Base-by-base conservation (phyloP, 352 stramenopile genomes). In the Phytophthora megakarya region DNA sequence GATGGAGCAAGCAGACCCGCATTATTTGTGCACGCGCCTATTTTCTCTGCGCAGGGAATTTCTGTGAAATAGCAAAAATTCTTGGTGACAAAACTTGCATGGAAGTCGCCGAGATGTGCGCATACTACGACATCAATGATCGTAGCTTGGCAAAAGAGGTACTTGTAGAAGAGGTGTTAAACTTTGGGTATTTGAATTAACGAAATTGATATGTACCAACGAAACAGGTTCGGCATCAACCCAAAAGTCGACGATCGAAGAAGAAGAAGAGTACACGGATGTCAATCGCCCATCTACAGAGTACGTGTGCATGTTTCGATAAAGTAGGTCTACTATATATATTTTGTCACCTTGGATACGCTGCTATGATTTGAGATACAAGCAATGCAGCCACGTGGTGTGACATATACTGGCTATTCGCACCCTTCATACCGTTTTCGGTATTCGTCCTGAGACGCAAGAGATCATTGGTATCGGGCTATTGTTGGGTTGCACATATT, bases 71-170 rank as follows among this genome's bases (percentile, higher is more conserved):
- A 53, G 84, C 84, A 16, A 80, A 84, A 44, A 57, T 92, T 26
- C 60, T 93, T 44, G 77, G 82, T 8, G 65, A 79, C 53, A 90
- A 86, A 44, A 90, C 77, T 30, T 93, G 84, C 46, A 49, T 77
- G 28, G 84, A 92, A 65, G 80, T 93, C 32, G 82, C 84, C 12
- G 81, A 90, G 47, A 83, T 90, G 49, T 93, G 84, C 57, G 73
- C 85, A 26, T 76, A 78, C 15, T 76, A 88, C 56, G 72, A 79
- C 21, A 88, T 93, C 57, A 91, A 89, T 35, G 75, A 89, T 52
- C 59, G 70, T 47, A 83, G 28, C 22, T 64, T 91, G 30, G 42
- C 68, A 7, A 68, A 79, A 57, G 70, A 84, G 67, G 83, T 92
- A 47, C 28, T 65, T 21, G 2, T 35, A 19, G 22, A 51, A 16